These are phyloP conservation scores for Phialemonium atrogriseum DNA, from an alignment of 2,329 filamentous ascomycete genomes.

Conservation along the genomic window DNA sequence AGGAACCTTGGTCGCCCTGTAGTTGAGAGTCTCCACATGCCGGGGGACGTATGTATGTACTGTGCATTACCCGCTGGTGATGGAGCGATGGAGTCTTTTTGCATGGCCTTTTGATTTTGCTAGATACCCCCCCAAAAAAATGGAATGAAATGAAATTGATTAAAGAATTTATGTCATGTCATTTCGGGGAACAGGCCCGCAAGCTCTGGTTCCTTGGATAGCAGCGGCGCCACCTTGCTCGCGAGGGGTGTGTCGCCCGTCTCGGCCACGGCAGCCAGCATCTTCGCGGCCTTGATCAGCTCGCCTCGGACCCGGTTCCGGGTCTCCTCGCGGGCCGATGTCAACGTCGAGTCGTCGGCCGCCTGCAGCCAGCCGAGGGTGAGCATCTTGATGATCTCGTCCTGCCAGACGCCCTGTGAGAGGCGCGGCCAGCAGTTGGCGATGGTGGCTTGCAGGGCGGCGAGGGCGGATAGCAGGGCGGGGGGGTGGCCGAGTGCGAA, in stretches of 20 bases:
- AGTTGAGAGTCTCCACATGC: too few species aligned
- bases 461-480: slow-evolving; percentile 43
- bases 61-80: background rate
- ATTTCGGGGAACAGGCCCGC: slow-evolving; percentile 19
- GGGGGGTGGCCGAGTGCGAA: slow-evolving; percentile 50
- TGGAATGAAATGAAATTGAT: too few species aligned
- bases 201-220: slow-evolving; percentile 27
- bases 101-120: background rate
- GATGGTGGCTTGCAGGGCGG: slow-evolving; percentile 49
- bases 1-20: slow-evolving; percentile 4
- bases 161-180: slow-evolving; percentile 2
- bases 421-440: slow-evolving; percentile 63
- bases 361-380: slow-evolving; percentile 55
- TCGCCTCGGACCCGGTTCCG: slow-evolving; percentile 20
- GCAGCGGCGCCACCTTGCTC: slow-evolving; percentile 22
- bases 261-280: slow-evolving; percentile 25
- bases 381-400: slow-evolving; percentile 55
- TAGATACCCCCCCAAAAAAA: background rate
- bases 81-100: background rate
- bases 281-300: slow-evolving; percentile 23
- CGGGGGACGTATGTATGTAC: background rate
- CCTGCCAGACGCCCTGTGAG: slow-evolving; percentile 41
- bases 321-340: slow-evolving; percentile 5
- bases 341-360: slow-evolving; percentile 23
- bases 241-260: slow-evolving; percentile 17